A percentile compares a stretch with the other conserved stretches of the same genome.
Conservation (phyloP, 768 basidiomycete genomes). For the Royoungia palumana region DNA sequence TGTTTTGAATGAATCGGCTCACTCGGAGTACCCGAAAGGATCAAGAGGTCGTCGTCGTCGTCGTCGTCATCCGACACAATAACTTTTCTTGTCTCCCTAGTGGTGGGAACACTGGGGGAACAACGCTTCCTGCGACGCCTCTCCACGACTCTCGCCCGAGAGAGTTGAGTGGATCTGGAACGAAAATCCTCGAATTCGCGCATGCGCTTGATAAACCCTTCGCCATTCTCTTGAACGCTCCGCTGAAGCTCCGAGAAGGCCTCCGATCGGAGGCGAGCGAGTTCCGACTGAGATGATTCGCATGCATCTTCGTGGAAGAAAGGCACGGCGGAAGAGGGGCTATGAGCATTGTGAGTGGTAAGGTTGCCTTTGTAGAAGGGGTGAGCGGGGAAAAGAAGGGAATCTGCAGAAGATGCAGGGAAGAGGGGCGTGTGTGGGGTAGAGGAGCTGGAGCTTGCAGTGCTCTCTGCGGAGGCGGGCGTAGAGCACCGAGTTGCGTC, state of each 20-base stretch:
- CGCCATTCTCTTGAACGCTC: conserved; percentile 61
- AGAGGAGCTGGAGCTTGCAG: conserved; percentile 23
- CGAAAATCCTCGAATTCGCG: conserved; percentile 63
- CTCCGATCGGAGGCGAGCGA: conserved; percentile 50
- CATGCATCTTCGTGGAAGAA: conserved; percentile 19
- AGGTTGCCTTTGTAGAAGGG: conserved; percentile 6
- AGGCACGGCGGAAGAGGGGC: conserved; percentile 23
- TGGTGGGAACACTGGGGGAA: conserved; percentile 21
- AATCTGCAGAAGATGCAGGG: conserved; percentile 49
- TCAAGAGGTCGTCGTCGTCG: conserved; percentile 58
- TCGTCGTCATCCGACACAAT: conserved; percentile 39
- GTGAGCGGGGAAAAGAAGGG: conserved; percentile 39
- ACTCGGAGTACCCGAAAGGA: conserved; percentile 37
- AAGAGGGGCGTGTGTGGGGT: conserved; percentile 37
- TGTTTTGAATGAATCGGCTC: conserved; percentile 25
- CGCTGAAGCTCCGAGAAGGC: conserved; percentile 66
- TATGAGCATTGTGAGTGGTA: conserved; percentile 11
- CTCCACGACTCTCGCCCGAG: conserved; percentile 38
- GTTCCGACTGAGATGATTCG: conserved; percentile 28
- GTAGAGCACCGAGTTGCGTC: conserved; percentile 28
- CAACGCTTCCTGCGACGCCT: conserved; percentile 43
- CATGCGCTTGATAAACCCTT: conserved; percentile 69
- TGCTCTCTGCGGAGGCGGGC: conserved; percentile 29
- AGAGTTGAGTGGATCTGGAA: conserved; percentile 37
- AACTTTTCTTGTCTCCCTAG: conserved; percentile 16